Evolutionary conservation across 129 eudicot genomes (phyloP).

Genomic region (Pittosporum tobira): DNA sequence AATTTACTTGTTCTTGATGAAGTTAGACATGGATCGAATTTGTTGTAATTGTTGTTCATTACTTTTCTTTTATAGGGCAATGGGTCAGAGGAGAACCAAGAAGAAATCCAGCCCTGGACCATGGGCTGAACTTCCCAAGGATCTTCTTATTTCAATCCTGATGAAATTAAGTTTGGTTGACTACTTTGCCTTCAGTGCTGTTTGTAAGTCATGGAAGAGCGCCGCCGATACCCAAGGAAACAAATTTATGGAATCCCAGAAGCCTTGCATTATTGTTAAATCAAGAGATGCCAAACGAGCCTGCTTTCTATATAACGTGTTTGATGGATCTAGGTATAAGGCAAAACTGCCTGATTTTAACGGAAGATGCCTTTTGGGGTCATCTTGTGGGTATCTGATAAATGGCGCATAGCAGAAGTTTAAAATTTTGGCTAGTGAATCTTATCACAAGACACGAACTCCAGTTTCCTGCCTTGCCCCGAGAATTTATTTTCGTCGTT

Average conservation of each 20-base stretch:
- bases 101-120: not conserved
- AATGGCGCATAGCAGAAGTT: not conserved
- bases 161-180: constrained; percentile 18
- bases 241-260: not conserved
- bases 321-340: not conserved
- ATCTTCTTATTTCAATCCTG: constrained; percentile 5
- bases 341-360: not conserved
- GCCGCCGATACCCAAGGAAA: not conserved
- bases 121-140: constrained; percentile 10
- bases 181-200: constrained; percentile 16
- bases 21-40: too few species aligned
- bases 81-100: not conserved
- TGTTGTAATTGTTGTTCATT: too few species aligned
- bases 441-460: not conserved
- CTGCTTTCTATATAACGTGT: not conserved
- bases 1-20: too few species aligned
- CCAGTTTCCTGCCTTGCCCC: not conserved
- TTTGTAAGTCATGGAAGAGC: constrained; percentile 20
- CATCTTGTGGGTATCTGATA: not conserved
- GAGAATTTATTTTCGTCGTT: too few species aligned
- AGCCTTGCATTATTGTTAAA: not conserved
- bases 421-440: not conserved
- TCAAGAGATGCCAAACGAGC: not conserved
- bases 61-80: not conserved
- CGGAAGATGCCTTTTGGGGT: not conserved